Evolutionary conservation across 2,329 filamentous ascomycete species (phyloP), one percentile per base, ranked within the genome.

Genomic region (Claviceps citrina): DNA sequence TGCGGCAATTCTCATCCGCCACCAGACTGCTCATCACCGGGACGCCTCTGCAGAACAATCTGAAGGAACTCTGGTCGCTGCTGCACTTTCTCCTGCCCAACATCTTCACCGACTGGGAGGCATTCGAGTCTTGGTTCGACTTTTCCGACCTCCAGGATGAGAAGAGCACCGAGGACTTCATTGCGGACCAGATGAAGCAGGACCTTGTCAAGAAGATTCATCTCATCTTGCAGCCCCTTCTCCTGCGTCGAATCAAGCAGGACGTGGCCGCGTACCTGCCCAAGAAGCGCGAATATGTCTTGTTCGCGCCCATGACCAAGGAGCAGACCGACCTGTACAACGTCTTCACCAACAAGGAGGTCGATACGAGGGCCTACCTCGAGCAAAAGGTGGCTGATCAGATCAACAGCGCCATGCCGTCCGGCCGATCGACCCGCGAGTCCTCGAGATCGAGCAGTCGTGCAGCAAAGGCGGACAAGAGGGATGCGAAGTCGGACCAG

Each of bases 121-220:
- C 84, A 0, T 98, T 98, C 43, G 84, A 95, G 53, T 78, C 78
- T 1, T 96, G 89, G 87, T 98, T 98, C 46, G 89, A 98, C 57
- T 98, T 98, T 51, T 91, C 84, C 0, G 87, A 86, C 7, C 68
- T 98, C 1, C 76, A 93, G 41, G 84, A 96, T 44, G 84, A 87
- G 47, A 71, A 81, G 27, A 78, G 77, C 0, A 81, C 85, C 1
- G 77, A 84, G 37, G 76, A 87, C 33, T 81, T 93, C 38, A 71
- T 93, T 6, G 78, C 80, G 3, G 82, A 93, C 51, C 76, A 83
- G 40, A 75, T 80, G 47, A 66, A 66, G 28, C 62, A 66, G 28
- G 62, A 64, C 7, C 42, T 66, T 0, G 60, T 66, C 2, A 64
- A 86, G 38, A 94, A 89, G 46, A 82, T 98, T 42, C 91, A 98